phyloP scores from a whole-genome alignment of 1,284 basidiomycete species.

The Malassezia cuniculi region DNA sequence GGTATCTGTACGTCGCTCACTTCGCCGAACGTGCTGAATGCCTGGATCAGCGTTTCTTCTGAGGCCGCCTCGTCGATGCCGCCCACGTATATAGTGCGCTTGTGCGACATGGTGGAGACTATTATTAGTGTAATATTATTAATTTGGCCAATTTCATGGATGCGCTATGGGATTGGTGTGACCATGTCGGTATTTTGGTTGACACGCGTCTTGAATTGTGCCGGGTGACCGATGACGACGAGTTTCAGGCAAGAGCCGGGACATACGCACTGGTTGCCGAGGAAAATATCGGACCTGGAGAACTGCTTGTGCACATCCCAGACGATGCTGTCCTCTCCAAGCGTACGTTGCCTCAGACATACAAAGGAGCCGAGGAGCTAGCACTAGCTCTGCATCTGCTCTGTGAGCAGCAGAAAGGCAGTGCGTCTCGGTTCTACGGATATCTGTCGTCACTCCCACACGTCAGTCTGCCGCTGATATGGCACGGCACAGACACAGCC shows the following conservation, averaged over 20 bases:
- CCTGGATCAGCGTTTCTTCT: conserved; percentile 1
- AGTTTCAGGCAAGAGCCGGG: conserved; percentile 2
- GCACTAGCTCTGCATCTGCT: conserved; percentile 28
- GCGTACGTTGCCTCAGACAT: background rate
- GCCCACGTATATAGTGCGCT: conserved; percentile 10
- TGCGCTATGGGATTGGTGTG: background rate
- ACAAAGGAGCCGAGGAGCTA: background rate
- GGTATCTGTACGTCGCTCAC: conserved; percentile 13
- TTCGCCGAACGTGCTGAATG: conserved; percentile 11
- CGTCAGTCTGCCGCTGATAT: conserved; percentile 17
- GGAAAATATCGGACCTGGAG: background rate
- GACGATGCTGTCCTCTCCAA: conserved; percentile 1
- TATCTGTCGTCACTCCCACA: conserved; percentile 21
- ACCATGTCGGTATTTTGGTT: background rate
- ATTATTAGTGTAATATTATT: background rate
- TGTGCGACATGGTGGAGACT: background rate
- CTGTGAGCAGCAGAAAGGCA: conserved; percentile 21
- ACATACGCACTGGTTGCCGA: background rate
- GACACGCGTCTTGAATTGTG: conserved; percentile 1
- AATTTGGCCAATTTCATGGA: background rate
- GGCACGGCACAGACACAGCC: too few relatives aligned
- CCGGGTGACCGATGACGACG: background rate
- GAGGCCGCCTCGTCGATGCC: conserved; percentile 6
- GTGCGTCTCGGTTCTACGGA: conserved; percentile 15
- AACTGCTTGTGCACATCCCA: conserved; percentile 6